A percentile compares a stretch with the other conserved stretches of the same genome.
Evolutionary conservation across 2,329 filamentous ascomycete species (phyloP).

Genomic region (Grosmannia huntii): DNA sequence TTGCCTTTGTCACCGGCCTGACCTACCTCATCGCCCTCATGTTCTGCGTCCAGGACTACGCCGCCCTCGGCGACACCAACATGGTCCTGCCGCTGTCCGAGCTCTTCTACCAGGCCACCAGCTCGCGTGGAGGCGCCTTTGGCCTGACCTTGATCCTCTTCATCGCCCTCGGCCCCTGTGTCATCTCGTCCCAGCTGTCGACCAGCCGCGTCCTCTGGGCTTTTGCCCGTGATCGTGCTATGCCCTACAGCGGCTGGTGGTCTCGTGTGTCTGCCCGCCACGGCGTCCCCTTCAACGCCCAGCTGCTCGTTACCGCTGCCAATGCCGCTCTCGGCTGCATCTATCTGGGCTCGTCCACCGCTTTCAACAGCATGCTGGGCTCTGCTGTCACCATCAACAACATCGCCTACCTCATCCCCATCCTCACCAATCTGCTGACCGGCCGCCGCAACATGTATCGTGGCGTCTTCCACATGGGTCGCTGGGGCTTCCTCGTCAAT

Average conservation of each 20-base stretch:
- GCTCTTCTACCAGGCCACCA: constrained; percentile 31
- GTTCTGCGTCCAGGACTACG: constrained; percentile 36
- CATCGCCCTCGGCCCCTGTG: constrained; percentile 27
- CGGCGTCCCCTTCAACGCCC: constrained; percentile 26
- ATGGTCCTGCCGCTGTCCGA: constrained; percentile 31
- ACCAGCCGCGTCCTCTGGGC: constrained; percentile 3
- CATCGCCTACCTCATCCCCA: constrained; percentile 30
- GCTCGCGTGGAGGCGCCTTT: constrained; percentile 26
- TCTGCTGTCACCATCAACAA: constrained; percentile 22
- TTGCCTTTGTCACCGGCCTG: constrained; percentile 29
- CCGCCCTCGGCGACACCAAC: constrained; percentile 25
- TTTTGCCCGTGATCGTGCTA: constrained; percentile 23
- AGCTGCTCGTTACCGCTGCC: constrained; percentile 20
- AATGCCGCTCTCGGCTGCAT: constrained; percentile 12
- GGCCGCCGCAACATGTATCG: constrained; percentile 25
- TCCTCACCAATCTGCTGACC: constrained; percentile 29
- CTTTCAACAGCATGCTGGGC: constrained; percentile 17
- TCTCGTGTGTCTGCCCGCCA: constrained; percentile 21
- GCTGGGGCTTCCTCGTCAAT: constrained; percentile 22
- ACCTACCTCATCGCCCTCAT: constrained; percentile 37
- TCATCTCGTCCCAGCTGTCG: constrained; percentile 21
- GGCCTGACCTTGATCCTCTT: constrained; percentile 28
- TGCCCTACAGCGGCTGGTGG: constrained; percentile 24
- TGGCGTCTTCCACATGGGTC: constrained; percentile 26
- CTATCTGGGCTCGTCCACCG: constrained; percentile 28